Evolutionary conservation across 2,329 filamentous ascomycete species (phyloP).

Genomic region (Penicillium psychrosexuale): DNA sequence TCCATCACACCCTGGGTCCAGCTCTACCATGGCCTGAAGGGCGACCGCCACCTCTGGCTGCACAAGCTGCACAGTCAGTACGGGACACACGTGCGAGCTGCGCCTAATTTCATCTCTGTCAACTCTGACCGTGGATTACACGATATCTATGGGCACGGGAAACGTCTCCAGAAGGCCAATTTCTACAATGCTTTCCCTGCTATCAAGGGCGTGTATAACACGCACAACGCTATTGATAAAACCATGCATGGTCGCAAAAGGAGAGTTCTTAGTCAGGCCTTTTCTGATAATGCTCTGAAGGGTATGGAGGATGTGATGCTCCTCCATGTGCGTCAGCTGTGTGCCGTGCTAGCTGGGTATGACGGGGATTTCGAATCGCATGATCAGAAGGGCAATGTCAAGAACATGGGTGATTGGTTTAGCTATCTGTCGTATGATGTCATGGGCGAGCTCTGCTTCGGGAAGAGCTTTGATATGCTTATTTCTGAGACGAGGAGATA

Average conservation of each 20-base stretch:
- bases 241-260: slow-evolving; percentile 67
- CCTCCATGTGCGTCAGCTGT: slow-evolving; percentile 64
- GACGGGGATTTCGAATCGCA: slow-evolving; percentile 15
- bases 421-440: slow-evolving; percentile 51
- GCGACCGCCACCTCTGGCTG: slow-evolving; percentile 71
- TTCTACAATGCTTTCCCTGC: slow-evolving; percentile 73
- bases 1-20: slow-evolving; percentile 51
- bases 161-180: slow-evolving; percentile 56
- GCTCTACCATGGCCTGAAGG: slow-evolving; percentile 71
- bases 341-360: slow-evolving; percentile 36
- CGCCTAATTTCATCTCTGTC: slow-evolving; percentile 73
- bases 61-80: slow-evolving; percentile 69
- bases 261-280: slow-evolving; percentile 68
- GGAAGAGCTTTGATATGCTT: slow-evolving; percentile 52
- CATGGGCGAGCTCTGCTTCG: slow-evolving; percentile 52
- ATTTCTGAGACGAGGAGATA: slow-evolving; percentile 52
- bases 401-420: slow-evolving; percentile 40
- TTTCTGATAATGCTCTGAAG: slow-evolving; percentile 64
- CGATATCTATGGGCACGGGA: slow-evolving; percentile 43
- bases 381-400: slow-evolving; percentile 27
- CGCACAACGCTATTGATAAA: slow-evolving; percentile 70
- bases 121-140: slow-evolving; percentile 63
- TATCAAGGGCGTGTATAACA: slow-evolving; percentile 63
- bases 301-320: slow-evolving; percentile 67
- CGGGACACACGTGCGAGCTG: slow-evolving; percentile 67